These are phyloP conservation scores for Trichosporon ovoides DNA, from an alignment of 1,284 basidiomycete species.

Conservation along the genomic window DNA sequence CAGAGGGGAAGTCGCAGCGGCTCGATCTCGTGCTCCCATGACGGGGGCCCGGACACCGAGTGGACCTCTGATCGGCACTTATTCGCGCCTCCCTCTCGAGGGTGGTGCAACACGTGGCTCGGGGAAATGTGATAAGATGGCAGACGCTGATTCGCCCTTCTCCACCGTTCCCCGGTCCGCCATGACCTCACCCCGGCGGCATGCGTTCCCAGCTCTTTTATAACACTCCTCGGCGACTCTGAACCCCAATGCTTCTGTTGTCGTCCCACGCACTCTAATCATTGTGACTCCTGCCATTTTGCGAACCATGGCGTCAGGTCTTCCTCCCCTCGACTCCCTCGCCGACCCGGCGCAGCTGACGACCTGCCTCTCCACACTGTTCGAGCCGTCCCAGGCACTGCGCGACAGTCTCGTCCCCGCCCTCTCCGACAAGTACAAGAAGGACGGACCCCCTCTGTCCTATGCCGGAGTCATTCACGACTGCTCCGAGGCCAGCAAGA, in stretches of 20 bases:
- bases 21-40: background rate
- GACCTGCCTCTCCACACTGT: slow-evolving; percentile 17
- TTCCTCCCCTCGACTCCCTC: background rate
- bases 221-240: background rate
- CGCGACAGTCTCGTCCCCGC: slow-evolving; percentile 28
- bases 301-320: background rate
- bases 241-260: background rate
- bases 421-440: slow-evolving; percentile 14
- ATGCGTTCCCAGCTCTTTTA: background rate
- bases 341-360: background rate
- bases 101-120: background rate
- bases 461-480: slow-evolving; percentile 62
- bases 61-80: background rate
- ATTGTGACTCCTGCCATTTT: background rate
- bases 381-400: slow-evolving; percentile 33
- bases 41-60: background rate
- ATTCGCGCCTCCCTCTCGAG: background rate
- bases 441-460: slow-evolving; percentile 32
- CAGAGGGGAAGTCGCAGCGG: background rate
- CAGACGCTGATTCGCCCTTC: background rate
- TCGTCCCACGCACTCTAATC: background rate
- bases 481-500: slow-evolving; percentile 54
- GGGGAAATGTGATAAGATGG: slow-evolving; percentile 5
- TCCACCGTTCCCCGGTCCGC: background rate
- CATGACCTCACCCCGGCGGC: background rate